These are phyloP conservation scores for Leccinum barrowsii DNA, from an alignment of 768 basidiomycete genomes.

Conservation along the genomic window DNA sequence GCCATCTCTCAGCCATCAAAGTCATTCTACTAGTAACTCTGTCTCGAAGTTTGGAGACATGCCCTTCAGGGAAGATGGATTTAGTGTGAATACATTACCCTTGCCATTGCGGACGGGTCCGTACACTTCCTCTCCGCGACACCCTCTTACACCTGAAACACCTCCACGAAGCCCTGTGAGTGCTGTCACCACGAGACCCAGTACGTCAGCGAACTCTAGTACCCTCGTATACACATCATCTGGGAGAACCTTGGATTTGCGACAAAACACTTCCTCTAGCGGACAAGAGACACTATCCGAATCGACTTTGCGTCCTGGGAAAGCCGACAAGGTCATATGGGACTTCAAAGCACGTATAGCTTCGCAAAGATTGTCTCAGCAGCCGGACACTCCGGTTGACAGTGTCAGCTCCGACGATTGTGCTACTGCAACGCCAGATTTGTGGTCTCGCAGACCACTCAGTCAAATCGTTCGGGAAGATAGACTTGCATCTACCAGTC, in stretches of 20 bases:
- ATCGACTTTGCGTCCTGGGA: conserved; percentile 32
- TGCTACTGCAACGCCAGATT: conserved; percentile 25
- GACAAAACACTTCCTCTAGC: conserved; percentile 24
- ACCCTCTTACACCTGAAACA: conserved; percentile 34
- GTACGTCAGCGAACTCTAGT: conserved; percentile 32
- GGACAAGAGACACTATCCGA: conserved; percentile 33
- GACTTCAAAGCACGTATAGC: conserved; percentile 22
- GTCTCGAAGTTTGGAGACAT: conserved; percentile 31
- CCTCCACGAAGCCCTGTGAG: conserved; percentile 66
- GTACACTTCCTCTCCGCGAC: conserved; percentile 23
- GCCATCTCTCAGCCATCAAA: conserved; percentile 23
- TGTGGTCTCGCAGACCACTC: conserved; percentile 32
- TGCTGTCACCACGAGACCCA: conserved; percentile 42
- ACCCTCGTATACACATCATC: conserved; percentile 26
- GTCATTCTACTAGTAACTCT: conserved; percentile 26
- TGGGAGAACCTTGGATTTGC: conserved; percentile 24
- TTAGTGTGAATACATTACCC: conserved; percentile 21
- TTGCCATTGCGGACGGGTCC: conserved; percentile 26
- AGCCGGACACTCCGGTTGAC: conserved; percentile 18
- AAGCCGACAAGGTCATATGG: conserved; percentile 30
- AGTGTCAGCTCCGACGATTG: conserved; percentile 27
- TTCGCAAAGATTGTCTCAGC: conserved; percentile 15
- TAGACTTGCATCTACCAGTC: conserved; percentile 12
- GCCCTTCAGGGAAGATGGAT: conserved; percentile 31
- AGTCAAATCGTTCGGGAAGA: conserved; percentile 28